Evolutionary conservation across 495 filamentous ascomycete species (phyloP), one percentile per base, ranked within the genome.

Genomic region (Neurospora sp.): DNA sequence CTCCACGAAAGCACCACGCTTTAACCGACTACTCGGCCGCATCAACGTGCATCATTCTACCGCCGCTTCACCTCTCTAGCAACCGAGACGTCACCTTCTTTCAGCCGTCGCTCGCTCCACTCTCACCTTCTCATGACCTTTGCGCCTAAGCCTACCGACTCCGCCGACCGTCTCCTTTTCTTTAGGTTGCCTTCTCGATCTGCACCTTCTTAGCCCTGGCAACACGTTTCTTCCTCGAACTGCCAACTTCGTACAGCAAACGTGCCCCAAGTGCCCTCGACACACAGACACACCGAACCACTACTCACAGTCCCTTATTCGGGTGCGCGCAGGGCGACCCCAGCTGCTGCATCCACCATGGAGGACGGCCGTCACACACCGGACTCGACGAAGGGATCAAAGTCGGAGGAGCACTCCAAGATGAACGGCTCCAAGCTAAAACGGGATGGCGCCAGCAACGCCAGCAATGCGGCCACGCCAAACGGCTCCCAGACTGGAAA

Each of bases 281-380:
- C 54, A 66, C 54, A 66, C 54, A 35, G 54, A 62, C 54, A 66
- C 54, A 66, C 54, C 27, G 54, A 66, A 66, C 54, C 27, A 37
- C 27, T 66, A 35, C 54, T 35, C 54, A 35, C 54, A 66, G 54
- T 37, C 14, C 31, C 27, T 66, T 18, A 18, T 66, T 66, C 27
- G 54, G 54, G 54, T 35, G 54, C 54, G 54, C 54, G 54, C 54
- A 66, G 54, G 54, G 54, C 54, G 54, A 66, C 54, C 54, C 54
- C 27, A 66, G 54, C 14, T 66, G 54, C 54, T 66, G 54, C 54
- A 66, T 66, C 54, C 62, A 54, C 49, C 62, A 86, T 87, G 84
- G 85, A 83, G 77, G 84, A 83, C 72, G 80, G 81, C 42, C 81
- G 80, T 44, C 77, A 73, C 78, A 74, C 78, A n/a, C 77, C 78